Evolutionary conservation across 306 rosid genomes (phyloP), one percentile per base, ranked within the genome.

Genomic region (Fagus crenata): DNA sequence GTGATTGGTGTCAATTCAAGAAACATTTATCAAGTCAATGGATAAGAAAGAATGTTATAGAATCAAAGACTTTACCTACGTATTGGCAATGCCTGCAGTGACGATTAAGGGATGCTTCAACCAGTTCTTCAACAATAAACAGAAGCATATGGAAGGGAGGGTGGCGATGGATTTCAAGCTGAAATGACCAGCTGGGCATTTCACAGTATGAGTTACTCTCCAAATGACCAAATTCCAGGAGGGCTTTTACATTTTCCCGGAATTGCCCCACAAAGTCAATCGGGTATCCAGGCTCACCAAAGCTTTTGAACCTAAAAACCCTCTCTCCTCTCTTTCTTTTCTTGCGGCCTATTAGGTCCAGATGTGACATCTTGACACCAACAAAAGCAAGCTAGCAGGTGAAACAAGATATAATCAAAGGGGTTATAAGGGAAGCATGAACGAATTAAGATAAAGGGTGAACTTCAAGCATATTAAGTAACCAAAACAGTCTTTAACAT

Each of bases 41-140:
- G 28, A 22, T 22, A 22, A 14, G n/a, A 14, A 56, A 8, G 12
- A 9, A 22, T 15, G 35, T 17, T 28, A 53, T 17, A 40, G 35
- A 55, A 11, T 6, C 6, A 13, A 40, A 18, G 70, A 74, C 74
- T 81, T 87, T 89, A 90, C 98, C 97, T 59, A 88, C 76, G 49
- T 85, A 90, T 88, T 94, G 97, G 69, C 96, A 92, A 39, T 85
- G 93, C 73, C 89, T 90, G 93, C 98, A 92, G 4, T 89, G 88
- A 12, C 75, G 85, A 63, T 80, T 82, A 1, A 82, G 17, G 0
- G 90, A 79, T 1, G 89, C 73, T 63, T 87, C 94, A 4, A 77
- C 68, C 1, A 89, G 80, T 74, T 94, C 96, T 86, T 89, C 97
- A 39, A 92, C 59, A 1, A 92, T 90, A 63, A 92, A 83, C 77